phyloP scores from a whole-genome alignment of 352 stramenopile genomes.

The Globisporangium recalcitrans region DNA sequence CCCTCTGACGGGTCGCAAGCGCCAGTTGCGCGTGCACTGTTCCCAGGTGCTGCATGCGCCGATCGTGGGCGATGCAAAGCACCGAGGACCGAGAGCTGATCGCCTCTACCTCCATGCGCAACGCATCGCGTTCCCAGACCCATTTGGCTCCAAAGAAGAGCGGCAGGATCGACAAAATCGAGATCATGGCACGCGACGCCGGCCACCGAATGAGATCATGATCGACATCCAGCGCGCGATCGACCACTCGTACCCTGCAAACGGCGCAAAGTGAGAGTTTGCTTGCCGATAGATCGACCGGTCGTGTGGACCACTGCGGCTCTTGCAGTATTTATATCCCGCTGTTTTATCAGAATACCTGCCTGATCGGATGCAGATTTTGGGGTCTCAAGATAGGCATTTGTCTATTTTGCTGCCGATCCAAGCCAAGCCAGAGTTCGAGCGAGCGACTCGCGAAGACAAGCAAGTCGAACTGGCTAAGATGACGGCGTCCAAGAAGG shows the following conservation, averaged over 20 bases:
- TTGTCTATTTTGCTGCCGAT: not conserved
- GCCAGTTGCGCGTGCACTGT: conserved; percentile 64
- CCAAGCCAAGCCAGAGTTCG: not conserved
- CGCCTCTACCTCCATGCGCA: conserved; percentile 54
- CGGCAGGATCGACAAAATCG: not conserved
- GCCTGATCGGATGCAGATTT: too few species aligned
- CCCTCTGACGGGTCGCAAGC: conserved; percentile 57
- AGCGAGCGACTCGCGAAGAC: not conserved
- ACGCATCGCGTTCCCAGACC: conserved; percentile 42
- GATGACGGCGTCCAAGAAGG: not conserved
- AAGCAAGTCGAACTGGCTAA: not conserved
- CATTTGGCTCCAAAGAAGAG: conserved; percentile 19
- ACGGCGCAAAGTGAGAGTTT: not conserved
- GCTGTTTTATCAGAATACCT: not conserved
- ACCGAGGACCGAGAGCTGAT: conserved; percentile 22
- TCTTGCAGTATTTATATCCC: not conserved
- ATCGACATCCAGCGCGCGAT: conserved; percentile 9
- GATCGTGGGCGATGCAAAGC: conserved; percentile 52
- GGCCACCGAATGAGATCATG: not conserved
- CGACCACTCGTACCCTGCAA: not conserved
- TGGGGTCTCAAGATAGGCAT: not conserved
- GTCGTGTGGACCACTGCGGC: not conserved
- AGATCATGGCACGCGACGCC: not conserved
- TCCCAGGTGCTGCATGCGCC: conserved; percentile 31
- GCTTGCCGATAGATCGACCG: not conserved